A percentile compares a stretch with the other conserved stretches of the same genome.
Conservation (phyloP, 2,329 filamentous ascomycete genomes). For the Amauroascus verrucosus region DNA sequence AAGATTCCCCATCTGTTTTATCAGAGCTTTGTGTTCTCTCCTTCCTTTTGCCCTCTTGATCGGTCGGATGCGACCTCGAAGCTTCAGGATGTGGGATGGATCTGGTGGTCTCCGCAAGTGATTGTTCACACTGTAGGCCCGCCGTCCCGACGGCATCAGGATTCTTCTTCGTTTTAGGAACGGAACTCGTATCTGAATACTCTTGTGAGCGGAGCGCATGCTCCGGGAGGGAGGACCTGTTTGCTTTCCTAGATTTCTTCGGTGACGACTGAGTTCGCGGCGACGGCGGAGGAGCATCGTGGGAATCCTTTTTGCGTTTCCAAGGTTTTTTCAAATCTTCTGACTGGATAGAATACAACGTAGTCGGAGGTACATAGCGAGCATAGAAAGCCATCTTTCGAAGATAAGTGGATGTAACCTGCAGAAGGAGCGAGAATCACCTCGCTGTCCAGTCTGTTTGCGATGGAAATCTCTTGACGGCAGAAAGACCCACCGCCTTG, state of each 20-base stretch:
- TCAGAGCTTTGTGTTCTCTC: constrained; percentile 7
- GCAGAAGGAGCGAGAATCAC: not conserved
- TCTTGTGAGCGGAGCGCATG: not conserved
- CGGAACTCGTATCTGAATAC: not conserved
- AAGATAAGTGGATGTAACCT: not conserved
- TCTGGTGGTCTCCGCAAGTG: not conserved
- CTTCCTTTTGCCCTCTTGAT: constrained; percentile 9
- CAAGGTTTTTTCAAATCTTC: not conserved
- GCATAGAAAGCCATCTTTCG: constrained; percentile 39
- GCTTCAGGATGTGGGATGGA: not conserved
- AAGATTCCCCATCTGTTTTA: constrained; percentile 21
- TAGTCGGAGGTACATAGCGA: constrained; percentile 34
- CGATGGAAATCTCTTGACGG: not conserved
- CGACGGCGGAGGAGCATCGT: not conserved
- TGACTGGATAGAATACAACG: not conserved
- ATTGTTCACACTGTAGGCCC: not conserved
- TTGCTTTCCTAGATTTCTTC: constrained; percentile 6
- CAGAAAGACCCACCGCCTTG: constrained; percentile 18
- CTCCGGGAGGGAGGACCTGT: constrained; percentile 14
- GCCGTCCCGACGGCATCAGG: constrained; percentile 4
- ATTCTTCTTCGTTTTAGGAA: constrained; percentile 21
- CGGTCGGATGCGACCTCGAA: not conserved
- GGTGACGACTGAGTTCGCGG: not conserved
- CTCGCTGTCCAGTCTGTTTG: not conserved
- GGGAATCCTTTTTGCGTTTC: not conserved